A percentile compares a stretch with the other conserved stretches of the same genome.
phyloP scores from a whole-genome alignment of 495 filamentous ascomycete species.

The Penicillium parvum region DNA sequence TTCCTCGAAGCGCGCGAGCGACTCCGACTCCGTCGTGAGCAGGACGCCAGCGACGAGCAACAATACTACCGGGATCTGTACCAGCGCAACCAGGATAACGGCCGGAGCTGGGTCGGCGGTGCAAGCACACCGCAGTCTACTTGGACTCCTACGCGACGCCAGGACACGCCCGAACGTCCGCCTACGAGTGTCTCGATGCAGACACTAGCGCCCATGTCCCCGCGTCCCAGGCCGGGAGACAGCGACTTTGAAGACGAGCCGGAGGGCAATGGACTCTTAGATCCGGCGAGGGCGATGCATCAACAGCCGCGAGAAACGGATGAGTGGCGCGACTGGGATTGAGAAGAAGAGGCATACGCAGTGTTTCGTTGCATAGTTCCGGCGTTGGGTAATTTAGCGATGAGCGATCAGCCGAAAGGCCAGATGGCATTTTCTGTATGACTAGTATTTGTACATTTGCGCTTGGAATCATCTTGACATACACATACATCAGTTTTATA shows the following conservation, averaged over 20 bases:
- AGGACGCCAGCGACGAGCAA: constrained; percentile 48
- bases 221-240: constrained; percentile 41
- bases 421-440: constrained; percentile 11
- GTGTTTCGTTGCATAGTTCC: constrained; percentile 2
- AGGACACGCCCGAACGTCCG: constrained; percentile 47
- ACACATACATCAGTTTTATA: too few species aligned
- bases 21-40: constrained; percentile 53
- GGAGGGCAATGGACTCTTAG: constrained; percentile 25
- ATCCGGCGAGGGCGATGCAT: constrained; percentile 11
- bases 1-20: constrained; percentile 66
- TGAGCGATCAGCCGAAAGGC: constrained; percentile 4
- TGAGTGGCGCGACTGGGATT: constrained; percentile 47
- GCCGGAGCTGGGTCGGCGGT: constrained; percentile 29
- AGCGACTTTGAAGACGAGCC: constrained; percentile 37
- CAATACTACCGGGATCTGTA: constrained; percentile 45
- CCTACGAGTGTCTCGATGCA: constrained; percentile 51
- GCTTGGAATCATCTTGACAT: neutral
- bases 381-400: constrained; percentile 6
- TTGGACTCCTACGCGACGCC: constrained; percentile 42
- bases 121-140: constrained; percentile 12
- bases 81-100: constrained; percentile 36
- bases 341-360: neutral
- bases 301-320: constrained; percentile 21
- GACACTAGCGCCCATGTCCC: constrained; percentile 43
- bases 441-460: constrained; percentile 4